These are phyloP conservation scores for Pythium oligandrum DNA, from an alignment of 352 stramenopile genomes.

Conservation along the genomic window DNA sequence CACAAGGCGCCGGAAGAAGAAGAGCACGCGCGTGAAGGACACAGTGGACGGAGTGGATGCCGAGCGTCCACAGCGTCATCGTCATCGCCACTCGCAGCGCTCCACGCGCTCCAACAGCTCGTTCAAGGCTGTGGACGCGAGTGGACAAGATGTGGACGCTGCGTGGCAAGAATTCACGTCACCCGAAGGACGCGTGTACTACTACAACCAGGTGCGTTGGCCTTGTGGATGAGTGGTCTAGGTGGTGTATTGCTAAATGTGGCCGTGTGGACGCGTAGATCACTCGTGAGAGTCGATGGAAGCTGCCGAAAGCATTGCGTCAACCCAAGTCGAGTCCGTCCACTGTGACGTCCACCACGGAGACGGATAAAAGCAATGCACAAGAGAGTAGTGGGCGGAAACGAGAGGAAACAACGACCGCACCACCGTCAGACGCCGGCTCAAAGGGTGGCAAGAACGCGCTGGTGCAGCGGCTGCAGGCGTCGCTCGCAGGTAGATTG, in stretches of 20 bases:
- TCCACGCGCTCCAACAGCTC: no score
- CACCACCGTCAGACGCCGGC: not conserved
- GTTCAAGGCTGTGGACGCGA: no score
- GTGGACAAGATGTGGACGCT: not conserved
- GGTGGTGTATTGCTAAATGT: no score
- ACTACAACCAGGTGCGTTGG: conserved; percentile 41
- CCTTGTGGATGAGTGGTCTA: no score
- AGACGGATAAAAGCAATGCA: not conserved
- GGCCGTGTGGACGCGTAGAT: conserved; percentile 10
- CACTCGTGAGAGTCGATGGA: conserved; percentile 63
- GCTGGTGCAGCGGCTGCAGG: conserved; percentile 48
- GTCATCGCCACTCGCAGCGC: no score
- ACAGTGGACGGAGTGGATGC: no score
- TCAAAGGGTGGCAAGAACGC: conserved; percentile 18
- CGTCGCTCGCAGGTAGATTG: conserved; percentile 38
- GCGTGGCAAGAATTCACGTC: conserved; percentile 52
- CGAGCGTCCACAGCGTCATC: no score
- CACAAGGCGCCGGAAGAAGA: no score
- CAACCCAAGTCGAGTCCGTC: not conserved
- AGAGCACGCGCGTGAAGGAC: no score
- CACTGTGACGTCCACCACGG: not conserved
- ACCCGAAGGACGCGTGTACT: conserved; percentile 55
- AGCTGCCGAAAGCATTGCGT: conserved; percentile 27
- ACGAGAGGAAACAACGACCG: not conserved
- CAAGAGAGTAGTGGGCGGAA: not conserved